Evolutionary conservation across 2,329 filamentous ascomycete species (phyloP).

Genomic region (Ophiostoma piceae): DNA sequence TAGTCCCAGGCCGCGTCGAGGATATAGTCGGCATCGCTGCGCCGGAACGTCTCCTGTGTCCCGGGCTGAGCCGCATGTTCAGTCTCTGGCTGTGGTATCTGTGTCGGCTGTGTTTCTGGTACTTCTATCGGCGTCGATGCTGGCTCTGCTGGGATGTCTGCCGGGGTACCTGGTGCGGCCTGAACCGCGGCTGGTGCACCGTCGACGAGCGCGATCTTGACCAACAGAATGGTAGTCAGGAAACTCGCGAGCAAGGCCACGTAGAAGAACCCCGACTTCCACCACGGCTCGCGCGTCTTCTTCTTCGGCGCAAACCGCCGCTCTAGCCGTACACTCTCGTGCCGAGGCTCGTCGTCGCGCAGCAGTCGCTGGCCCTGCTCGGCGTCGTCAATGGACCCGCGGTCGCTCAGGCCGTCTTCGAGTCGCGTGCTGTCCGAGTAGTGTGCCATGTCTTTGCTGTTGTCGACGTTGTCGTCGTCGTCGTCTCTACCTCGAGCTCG

Average conservation of each 20-base stretch:
- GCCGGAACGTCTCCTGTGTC: conserved; percentile 28
- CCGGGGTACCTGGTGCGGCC: neutral
- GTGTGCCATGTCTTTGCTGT: neutral
- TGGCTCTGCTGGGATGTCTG: neutral
- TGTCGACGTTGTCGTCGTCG: neutral
- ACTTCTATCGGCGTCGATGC: neutral
- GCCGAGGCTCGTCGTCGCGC: neutral
- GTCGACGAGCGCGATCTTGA: conserved; percentile 26
- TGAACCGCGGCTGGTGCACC: neutral
- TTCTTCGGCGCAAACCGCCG: neutral
- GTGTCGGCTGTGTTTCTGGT: neutral
- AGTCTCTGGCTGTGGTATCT: neutral
- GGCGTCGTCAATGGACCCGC: neutral
- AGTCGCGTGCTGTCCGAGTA: conserved; percentile 3
- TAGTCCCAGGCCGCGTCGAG: conserved; percentile 54
- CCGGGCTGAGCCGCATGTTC: neutral
- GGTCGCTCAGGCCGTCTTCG: neutral
- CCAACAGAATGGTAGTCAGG: conserved; percentile 23
- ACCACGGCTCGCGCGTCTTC: conserved; percentile 6
- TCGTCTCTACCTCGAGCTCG: neutral
- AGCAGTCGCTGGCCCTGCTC: conserved; percentile 6
- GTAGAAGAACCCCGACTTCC: conserved; percentile 17
- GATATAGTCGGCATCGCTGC: conserved; percentile 47
- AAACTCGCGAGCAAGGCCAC: conserved; percentile 15
- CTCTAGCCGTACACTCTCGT: neutral